Evolutionary conservation across 1,284 basidiomycete genomes (phyloP).

Genomic region (Cutaneotrichosporon cutaneum): DNA sequence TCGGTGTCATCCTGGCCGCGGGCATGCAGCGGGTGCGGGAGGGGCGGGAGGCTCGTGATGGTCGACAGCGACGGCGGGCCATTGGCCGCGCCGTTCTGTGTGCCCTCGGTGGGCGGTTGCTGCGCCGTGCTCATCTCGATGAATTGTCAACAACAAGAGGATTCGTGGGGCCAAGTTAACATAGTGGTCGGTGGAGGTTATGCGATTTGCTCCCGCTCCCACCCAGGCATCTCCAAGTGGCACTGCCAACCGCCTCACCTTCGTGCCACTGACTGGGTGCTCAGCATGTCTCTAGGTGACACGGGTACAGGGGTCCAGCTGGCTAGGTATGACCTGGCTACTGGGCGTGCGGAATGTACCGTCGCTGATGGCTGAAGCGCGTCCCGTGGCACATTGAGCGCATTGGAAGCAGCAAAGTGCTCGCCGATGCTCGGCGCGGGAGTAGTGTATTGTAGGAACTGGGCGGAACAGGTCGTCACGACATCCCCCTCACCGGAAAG

Average conservation of each 20-base stretch:
- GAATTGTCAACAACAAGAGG: neutral
- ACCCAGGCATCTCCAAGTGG: neutral
- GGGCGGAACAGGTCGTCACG: too few relatives aligned
- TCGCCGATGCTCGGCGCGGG: too few relatives aligned
- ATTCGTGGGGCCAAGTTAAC: neutral
- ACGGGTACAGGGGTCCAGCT: too few relatives aligned
- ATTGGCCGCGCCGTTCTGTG: neutral
- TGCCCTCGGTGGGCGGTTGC: neutral
- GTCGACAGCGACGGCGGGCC: slow-evolving; percentile 5
- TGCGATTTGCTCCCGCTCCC: neutral
- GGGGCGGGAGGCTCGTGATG: slow-evolving; percentile 11
- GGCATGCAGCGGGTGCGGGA: slow-evolving; percentile 9
- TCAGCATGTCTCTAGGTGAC: too few relatives aligned
- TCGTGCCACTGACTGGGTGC: too few relatives aligned
- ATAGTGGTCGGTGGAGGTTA: neutral
- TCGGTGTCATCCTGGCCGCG: slow-evolving; percentile 7
- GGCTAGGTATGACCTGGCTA: too few relatives aligned
- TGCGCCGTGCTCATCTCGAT: neutral
- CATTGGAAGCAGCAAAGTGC: too few relatives aligned
- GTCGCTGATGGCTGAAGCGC: too few relatives aligned
- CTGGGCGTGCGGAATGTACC: too few relatives aligned
- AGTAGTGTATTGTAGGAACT: too few relatives aligned
- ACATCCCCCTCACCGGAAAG: too few relatives aligned
- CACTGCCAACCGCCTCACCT: neutral
- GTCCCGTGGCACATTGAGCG: too few relatives aligned